phyloP scores from a whole-genome alignment of 768 basidiomycete genomes.

The Tephrocybe rancida region DNA sequence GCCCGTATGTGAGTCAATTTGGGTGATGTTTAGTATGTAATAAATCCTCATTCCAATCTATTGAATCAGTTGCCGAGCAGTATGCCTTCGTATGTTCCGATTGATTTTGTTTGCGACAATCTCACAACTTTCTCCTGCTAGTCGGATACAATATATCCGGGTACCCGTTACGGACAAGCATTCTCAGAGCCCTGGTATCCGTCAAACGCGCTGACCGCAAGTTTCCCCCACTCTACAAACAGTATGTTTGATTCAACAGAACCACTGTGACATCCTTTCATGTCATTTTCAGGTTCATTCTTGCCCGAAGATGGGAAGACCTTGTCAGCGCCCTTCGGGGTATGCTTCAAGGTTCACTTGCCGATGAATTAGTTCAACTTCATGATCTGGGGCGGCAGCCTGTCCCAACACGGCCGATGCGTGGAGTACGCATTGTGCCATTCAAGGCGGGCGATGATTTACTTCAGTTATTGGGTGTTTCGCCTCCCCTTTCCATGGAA shows the following conservation, averaged over 20 bases:
- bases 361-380: constrained; percentile 30
- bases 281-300: constrained; percentile 17
- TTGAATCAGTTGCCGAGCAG: constrained; percentile 42
- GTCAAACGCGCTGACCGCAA: constrained; percentile 14
- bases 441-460: constrained; percentile 13
- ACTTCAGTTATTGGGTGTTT: constrained; percentile 3
- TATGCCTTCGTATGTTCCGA: constrained; percentile 43
- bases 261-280: background rate
- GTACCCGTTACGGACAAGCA: constrained; percentile 10
- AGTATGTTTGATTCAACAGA: constrained; percentile 2
- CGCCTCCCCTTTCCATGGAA: background rate
- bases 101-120: background rate
- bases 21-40: background rate
- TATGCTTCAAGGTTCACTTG: constrained; percentile 11
- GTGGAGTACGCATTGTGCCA: constrained; percentile 13
- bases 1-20: constrained; percentile 46
- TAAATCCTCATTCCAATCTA: background rate
- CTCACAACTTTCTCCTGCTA: constrained; percentile 3
- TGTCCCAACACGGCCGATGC: background rate
- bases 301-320: constrained; percentile 26
- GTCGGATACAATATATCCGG: constrained; percentile 31
- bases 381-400: constrained; percentile 15
- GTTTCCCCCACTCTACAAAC: constrained; percentile 13
- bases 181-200: constrained; percentile 20
- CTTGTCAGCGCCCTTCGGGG: constrained; percentile 23